A percentile compares a stretch with the other conserved stretches of the same genome.
Conservation (phyloP, 176 grass and related monocot genomes). For the Aegilops bicornis region DNA sequence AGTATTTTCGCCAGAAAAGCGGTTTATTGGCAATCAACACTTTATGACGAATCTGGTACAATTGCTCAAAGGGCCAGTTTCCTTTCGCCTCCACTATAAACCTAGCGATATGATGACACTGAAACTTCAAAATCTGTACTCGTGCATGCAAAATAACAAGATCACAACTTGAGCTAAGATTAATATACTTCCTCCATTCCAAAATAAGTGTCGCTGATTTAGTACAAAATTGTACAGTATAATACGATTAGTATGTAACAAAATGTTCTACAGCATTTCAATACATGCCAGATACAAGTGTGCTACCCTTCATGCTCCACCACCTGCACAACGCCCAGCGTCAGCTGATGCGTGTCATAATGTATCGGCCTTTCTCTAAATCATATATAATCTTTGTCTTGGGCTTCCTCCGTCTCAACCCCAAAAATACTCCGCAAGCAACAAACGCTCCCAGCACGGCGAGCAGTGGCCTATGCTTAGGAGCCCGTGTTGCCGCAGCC, state of each 20-base stretch:
- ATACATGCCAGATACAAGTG: conserved; percentile 21
- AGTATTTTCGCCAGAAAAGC: too few relatives aligned
- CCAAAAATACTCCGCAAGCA: conserved; percentile 40
- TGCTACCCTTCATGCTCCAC: conserved; percentile 17
- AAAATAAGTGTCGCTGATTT: too few relatives aligned
- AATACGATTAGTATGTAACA: conserved; percentile 28
- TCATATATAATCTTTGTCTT: conserved; percentile 87
- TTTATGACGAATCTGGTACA: too few relatives aligned
- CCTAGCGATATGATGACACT: too few relatives aligned
- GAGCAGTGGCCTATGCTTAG: conserved; percentile 31
- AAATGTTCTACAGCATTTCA: conserved; percentile 30
- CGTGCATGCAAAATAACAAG: background rate
- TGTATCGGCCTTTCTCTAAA: conserved; percentile 92
- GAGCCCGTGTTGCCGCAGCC: conserved; percentile 1
- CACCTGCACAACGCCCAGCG: conserved; percentile 25
- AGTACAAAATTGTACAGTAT: background rate
- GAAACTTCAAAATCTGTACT: background rate
- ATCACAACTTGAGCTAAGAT: background rate
- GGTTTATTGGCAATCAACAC: too few relatives aligned
- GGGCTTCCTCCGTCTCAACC: conserved; percentile 70
- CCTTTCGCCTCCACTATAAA: too few relatives aligned
- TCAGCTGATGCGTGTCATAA: conserved; percentile 66
- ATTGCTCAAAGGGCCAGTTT: too few relatives aligned
- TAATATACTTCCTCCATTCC: background rate
- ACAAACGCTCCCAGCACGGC: conserved; percentile 36